Base-by-base conservation (phyloP, 2,329 filamentous ascomycete genomes). In the Sporothrix variecibatus region DNA sequence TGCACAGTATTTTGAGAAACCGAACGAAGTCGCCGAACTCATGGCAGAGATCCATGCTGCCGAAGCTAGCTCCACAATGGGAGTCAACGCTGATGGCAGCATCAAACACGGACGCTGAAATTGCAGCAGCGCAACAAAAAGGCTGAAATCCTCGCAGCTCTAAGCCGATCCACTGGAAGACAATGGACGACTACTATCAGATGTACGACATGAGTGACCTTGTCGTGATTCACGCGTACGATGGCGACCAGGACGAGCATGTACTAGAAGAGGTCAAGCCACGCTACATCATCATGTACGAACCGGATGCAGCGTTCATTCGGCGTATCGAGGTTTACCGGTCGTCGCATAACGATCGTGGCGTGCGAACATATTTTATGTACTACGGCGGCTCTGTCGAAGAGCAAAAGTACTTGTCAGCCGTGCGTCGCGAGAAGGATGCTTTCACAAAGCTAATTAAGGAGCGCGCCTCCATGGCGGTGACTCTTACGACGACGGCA, bases 201-300 rank as follows among this genome's bases (percentile, higher is more conserved):
- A 87, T 98, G 43, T 97, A 95, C 81, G 93, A 97, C 72, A 96
- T 97, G 90, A 89, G 94, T 78, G 93, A 97, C 77, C 85, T 98
- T 26, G 87, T 98, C 15, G 90, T 97, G 56, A 87, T 98, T 23
- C 96, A 98, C 81, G 93, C 96, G 0, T 99, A 97, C 81, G 94
- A 97, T 75, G 95, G 95, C 12, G 96, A 98, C 80, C 92, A 95
- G 85, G 96, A 99, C 81, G 96, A 98, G 80, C 94, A 97, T 81
- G 88, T 98, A n/a, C 88, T 99, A 1, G 95, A 99, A 81, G 96
- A 99, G 82, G 87, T 96, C 74, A 94, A 93, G 79, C 96, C 96
- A 46, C 91, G 93, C 75, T 98, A 98, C 82, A 94, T 99, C 75
- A 93, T 99, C 84, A 98, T 99, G 96, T 99, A 98, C 82, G 96